These are phyloP conservation scores for Hanseniaspora nectarophila DNA, from an alignment of 805 yeast genomes.

Conservation along the genomic window DNA sequence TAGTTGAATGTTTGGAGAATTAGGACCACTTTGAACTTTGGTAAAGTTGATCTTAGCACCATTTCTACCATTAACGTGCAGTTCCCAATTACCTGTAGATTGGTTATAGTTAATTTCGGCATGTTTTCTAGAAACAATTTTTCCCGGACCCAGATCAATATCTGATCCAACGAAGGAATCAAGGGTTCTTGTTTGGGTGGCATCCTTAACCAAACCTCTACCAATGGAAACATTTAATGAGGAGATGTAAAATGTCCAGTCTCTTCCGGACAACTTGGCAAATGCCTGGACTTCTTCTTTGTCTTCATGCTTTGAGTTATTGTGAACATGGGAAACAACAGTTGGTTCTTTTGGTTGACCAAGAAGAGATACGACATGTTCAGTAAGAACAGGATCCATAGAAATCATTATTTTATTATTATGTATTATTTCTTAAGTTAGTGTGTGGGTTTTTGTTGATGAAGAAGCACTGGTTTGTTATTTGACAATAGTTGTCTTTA, in stretches of 20 bases:
- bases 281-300: constrained; percentile 85
- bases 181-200: neutral
- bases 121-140: constrained; percentile 88
- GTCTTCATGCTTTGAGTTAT: constrained; percentile 52
- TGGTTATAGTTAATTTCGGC: constrained; percentile 73
- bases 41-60: constrained; percentile 81
- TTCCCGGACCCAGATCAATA: constrained; percentile 92
- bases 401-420: constrained; percentile 26
- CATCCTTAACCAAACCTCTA: constrained; percentile 29
- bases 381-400: constrained; percentile 41
- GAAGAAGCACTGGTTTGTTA: neutral
- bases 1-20: too few species aligned
- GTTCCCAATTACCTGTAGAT: constrained; percentile 71
- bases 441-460: neutral
- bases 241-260: constrained; percentile 92
- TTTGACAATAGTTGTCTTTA: too few species aligned
- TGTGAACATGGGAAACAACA: constrained; percentile 56
- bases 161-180: constrained; percentile 31
- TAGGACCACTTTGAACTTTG: constrained; percentile 35
- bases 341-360: constrained; percentile 64
- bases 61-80: constrained; percentile 73
- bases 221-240: constrained; percentile 67
- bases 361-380: constrained; percentile 61
- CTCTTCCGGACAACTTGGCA: constrained; percentile 85
- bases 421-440: too few species aligned